phyloP scores from a whole-genome alignment of 2,329 filamentous ascomycete species.

The Paraconiothyrium brasiliense region DNA sequence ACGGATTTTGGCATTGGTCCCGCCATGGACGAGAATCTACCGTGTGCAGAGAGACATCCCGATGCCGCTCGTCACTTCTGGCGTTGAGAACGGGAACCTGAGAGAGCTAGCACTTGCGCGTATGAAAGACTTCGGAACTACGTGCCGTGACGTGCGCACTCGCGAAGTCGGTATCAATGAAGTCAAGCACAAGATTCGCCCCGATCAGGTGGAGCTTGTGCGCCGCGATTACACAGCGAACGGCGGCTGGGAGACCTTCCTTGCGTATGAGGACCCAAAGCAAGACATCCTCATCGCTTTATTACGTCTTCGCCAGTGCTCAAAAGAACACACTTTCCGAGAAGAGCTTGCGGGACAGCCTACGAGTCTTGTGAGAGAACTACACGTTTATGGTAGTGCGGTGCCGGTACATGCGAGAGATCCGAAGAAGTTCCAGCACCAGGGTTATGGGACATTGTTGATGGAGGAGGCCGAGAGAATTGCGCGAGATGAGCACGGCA shows the following conservation, averaged over 20 bases:
- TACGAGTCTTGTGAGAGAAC: slow-evolving; percentile 89
- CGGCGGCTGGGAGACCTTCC: slow-evolving; percentile 97
- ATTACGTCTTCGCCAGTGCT: slow-evolving; percentile 88
- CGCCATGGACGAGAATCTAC: slow-evolving; percentile 98
- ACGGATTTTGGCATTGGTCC: slow-evolving; percentile 91
- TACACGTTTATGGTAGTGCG: slow-evolving; percentile 96
- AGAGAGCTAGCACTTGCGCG: slow-evolving; percentile 92
- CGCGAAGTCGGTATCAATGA: slow-evolving; percentile 98
- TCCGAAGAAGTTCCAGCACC: slow-evolving; percentile 96
- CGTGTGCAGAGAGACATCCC: slow-evolving; percentile 98
- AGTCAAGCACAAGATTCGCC: slow-evolving; percentile 97
- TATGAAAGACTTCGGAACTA: slow-evolving; percentile 99
- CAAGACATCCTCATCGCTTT: slow-evolving; percentile 97
- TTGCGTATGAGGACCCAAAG: slow-evolving; percentile 97
- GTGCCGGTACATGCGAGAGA: slow-evolving; percentile 97
- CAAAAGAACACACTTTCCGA: slow-evolving; percentile 88
- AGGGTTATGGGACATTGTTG: slow-evolving; percentile 91
- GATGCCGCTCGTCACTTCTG: slow-evolving; percentile 99
- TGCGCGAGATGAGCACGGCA: slow-evolving; percentile 91
- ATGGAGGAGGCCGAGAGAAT: slow-evolving; percentile 99
- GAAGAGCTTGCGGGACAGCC: slow-evolving; percentile 86
- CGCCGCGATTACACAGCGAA: slow-evolving; percentile 94
- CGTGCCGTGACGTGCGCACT: slow-evolving; percentile 94
- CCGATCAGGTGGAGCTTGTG: slow-evolving; percentile 94
- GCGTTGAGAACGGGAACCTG: slow-evolving; percentile 96